Evolutionary conservation across 2,329 filamentous ascomycete genomes (phyloP).

Genomic region (Sodiomyces alkalinus): DNA sequence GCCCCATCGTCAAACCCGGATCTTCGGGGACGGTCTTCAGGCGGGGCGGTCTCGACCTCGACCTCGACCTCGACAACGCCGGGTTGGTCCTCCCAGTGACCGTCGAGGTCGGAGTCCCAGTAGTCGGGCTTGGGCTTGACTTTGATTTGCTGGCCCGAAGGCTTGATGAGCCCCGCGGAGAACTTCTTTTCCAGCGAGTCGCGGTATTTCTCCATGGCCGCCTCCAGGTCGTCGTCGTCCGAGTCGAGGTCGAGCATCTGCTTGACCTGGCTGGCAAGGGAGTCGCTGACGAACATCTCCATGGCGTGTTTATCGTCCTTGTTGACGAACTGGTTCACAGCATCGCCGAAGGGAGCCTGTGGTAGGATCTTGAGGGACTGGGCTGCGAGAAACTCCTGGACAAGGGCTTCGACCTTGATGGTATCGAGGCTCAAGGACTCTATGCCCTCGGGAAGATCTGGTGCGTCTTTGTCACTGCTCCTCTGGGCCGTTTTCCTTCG

Average conservation of each 20-base stretch:
- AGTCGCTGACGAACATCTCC: conserved; percentile 63
- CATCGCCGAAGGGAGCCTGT: conserved; percentile 83
- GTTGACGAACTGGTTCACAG: conserved; percentile 81
- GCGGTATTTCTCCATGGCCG: conserved; percentile 59
- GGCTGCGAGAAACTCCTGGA: conserved; percentile 71
- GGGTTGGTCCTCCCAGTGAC: conserved; percentile 69
- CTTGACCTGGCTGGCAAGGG: conserved; percentile 53
- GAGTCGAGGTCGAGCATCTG: conserved; percentile 51
- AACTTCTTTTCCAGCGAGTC: conserved; percentile 58
- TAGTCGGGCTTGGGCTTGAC: conserved; percentile 61
- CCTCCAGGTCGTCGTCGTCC: conserved; percentile 54
- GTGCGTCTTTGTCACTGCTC: conserved; percentile 32
- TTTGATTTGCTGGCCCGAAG: conserved; percentile 24
- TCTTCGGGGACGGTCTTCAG: too few species aligned
- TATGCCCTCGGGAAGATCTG: conserved; percentile 48
- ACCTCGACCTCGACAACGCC: conserved; percentile 42
- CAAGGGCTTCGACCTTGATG: conserved; percentile 77
- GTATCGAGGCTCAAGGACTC: conserved; percentile 53
- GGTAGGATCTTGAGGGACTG: conserved; percentile 88
- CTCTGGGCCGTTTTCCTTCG: conserved; percentile 58
- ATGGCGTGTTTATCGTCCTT: conserved; percentile 93
- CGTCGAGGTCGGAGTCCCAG: conserved; percentile 87
- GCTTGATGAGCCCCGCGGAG: conserved; percentile 44
- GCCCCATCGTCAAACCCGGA: conserved; percentile 6
- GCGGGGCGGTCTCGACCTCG: conserved; percentile 13